Evolutionary conservation across 495 filamentous ascomycete species (phyloP).

Genomic region (Talaromyces stipitatus): DNA sequence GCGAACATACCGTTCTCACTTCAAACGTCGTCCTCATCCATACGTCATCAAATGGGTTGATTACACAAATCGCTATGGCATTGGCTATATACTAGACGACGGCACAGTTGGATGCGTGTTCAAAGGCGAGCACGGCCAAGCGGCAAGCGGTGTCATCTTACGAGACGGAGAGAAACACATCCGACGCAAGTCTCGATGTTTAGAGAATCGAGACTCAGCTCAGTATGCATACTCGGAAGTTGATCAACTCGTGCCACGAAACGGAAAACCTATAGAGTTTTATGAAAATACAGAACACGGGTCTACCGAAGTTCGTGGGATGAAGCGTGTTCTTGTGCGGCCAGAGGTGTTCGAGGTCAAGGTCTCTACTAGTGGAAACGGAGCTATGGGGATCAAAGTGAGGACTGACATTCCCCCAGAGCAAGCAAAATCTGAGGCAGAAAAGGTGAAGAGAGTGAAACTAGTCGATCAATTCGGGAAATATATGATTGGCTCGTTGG

Average conservation of each 20-base stretch:
- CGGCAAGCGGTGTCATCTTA: constrained; percentile 60
- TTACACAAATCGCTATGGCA: constrained; percentile 82
- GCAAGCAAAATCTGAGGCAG: constrained; percentile 49
- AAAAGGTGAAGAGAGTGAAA: constrained; percentile 64
- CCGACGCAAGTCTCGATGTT: constrained; percentile 42
- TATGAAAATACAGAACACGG: constrained; percentile 63
- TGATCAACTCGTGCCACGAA: constrained; percentile 58
- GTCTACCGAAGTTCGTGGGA: constrained; percentile 39
- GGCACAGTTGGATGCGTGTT: constrained; percentile 79
- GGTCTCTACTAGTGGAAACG: constrained; percentile 10
- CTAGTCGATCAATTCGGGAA: constrained; percentile 89
- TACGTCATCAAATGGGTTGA: constrained; percentile 90
- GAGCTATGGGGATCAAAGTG: constrained; percentile 29
- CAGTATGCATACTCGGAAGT: constrained; percentile 49
- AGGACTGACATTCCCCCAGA: constrained; percentile 45
- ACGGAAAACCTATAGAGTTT: constrained; percentile 62
- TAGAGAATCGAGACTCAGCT: constrained; percentile 45
- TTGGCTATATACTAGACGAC: constrained; percentile 79
- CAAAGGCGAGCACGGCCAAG: constrained; percentile 52
- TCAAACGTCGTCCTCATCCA: constrained; percentile 29
- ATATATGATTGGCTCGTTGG: constrained; percentile 72
- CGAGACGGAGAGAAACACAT: constrained; percentile 51
- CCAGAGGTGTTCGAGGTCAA: constrained; percentile 49
- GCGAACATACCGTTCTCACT: constrained; percentile 22
- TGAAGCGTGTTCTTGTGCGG: constrained; percentile 54